phyloP scores from a whole-genome alignment of 768 basidiomycete species.

The Dacryopinax spathularia region DNA sequence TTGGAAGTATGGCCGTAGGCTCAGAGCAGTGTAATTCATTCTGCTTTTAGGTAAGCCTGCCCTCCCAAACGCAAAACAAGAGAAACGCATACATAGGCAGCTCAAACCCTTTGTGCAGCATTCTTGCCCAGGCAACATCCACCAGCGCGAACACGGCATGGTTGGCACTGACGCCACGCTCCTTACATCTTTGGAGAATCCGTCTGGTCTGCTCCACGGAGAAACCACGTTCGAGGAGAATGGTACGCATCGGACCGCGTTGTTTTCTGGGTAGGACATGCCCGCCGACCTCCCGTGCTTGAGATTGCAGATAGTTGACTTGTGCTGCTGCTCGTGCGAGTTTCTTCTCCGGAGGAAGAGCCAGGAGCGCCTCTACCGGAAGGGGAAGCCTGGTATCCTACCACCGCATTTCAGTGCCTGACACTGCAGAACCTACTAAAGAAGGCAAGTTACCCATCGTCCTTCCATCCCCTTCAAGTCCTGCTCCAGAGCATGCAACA shows the following conservation, averaged over 20 bases:
- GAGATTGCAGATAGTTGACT: not conserved
- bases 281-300: not conserved
- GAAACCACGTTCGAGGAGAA: not conserved
- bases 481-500: not conserved
- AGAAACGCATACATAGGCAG: not conserved
- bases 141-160: slow-evolving; percentile 14
- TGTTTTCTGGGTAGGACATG: not conserved
- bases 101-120: not conserved
- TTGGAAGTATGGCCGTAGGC: slow-evolving; percentile 12
- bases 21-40: slow-evolving; percentile 16
- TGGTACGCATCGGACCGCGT: not conserved
- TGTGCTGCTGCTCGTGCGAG: not conserved
- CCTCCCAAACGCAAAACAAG: not conserved
- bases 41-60: slow-evolving; percentile 5
- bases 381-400: not conserved
- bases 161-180: slow-evolving; percentile 11
- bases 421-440: too few species aligned
- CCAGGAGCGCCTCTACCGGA: not conserved
- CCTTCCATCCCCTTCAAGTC: not conserved
- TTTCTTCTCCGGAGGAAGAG: not conserved
- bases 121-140: slow-evolving; percentile 16
- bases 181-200: slow-evolving; percentile 13
- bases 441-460: not conserved
- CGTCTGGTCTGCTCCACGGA: slow-evolving; percentile 5
- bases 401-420: not conserved